Base-by-base conservation (phyloP, 805 yeast genomes). In the Candida hungchunana region DNA sequence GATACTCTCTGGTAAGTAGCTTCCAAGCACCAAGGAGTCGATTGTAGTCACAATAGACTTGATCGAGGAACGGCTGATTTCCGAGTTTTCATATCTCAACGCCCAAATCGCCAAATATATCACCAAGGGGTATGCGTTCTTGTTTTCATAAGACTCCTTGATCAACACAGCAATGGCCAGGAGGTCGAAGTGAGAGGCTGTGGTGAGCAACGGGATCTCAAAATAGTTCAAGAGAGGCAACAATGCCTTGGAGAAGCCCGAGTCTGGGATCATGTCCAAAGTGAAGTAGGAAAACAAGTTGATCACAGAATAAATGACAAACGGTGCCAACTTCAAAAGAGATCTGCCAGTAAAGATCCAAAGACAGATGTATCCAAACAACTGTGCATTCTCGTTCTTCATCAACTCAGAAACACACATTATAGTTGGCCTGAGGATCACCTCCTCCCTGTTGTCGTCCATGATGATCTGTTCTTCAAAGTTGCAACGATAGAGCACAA, bases 331-430 rank as follows among this genome's bases (percentile, higher is more conserved):
- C 40, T 67, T 67, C 24, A 60, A 35, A n/a, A 59, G 14, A 14
- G 55, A 57, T 3, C 47, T 39, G 4, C 53, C 47, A 0, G 71
- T 63, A 8, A 53, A 48, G 18, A 58, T 29, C 71, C 71, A 66
- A 17, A 67, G 50, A n/a, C 53, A 42, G 2, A 67, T 48, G 46
- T 58, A 63, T 0, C 59, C 58, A 26, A 66, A 49, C 29, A 67
- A 38, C 26, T 63, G 69, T 0, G 66, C 55, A 39, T 67, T 64
- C 36, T 66, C 71, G n/a, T 69, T 60, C 43, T 57, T 63, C 30
- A 67, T 45, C 5, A 62, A 48, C 30, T 60, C 63, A 7, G 69
- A 55, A 14, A 66, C 42, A 10, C 58, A 53, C 20, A 60, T 44
- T 4, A 22, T 26, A 27, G 20, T 40, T 7, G 43, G 33, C 27